phyloP scores from a whole-genome alignment of 805 yeast genomes.

The Saturnispora dispora region DNA sequence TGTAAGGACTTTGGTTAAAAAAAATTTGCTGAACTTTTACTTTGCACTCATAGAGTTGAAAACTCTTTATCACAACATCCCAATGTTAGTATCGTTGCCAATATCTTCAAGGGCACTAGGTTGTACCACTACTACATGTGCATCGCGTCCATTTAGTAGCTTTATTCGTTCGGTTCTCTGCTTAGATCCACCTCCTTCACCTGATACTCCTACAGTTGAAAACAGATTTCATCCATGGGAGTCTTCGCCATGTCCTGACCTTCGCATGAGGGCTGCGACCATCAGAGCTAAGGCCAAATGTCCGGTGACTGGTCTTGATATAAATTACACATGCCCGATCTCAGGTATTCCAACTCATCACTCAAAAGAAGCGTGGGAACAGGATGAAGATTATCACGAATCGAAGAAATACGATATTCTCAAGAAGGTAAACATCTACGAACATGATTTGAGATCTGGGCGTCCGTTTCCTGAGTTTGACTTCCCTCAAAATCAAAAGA shows the following conservation, averaged over 20 bases:
- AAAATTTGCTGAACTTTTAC: background rate
- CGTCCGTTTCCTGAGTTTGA: slow-evolving; percentile 93
- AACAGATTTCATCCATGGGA: slow-evolving; percentile 86
- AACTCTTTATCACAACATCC: background rate
- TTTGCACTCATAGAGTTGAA: background rate
- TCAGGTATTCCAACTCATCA: slow-evolving; percentile 98
- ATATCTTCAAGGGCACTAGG: background rate
- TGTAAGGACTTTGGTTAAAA: background rate
- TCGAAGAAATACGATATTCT: slow-evolving; percentile 60
- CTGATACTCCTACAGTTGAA: slow-evolving; percentile 59
- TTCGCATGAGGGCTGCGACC: slow-evolving; percentile 84
- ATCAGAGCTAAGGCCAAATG: slow-evolving; percentile 83
- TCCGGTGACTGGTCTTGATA: slow-evolving; percentile 77
- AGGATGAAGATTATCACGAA: slow-evolving; percentile 63
- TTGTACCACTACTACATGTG: background rate
- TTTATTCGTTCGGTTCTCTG: slow-evolving; percentile 31
- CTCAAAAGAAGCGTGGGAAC: slow-evolving; percentile 79
- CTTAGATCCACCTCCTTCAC: slow-evolving; percentile 54
- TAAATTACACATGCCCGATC: slow-evolving; percentile 80
- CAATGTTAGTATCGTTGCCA: background rate
- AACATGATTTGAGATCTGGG: slow-evolving; percentile 91
- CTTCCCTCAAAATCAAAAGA: slow-evolving; percentile 73
- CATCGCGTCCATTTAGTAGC: slow-evolving; percentile 22
- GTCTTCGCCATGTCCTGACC: slow-evolving; percentile 77
- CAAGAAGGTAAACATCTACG: slow-evolving; percentile 83